Evolutionary conservation across 805 yeast species (phyloP), one percentile per base, ranked within the genome.

Genomic region (Starmerella geochares): DNA sequence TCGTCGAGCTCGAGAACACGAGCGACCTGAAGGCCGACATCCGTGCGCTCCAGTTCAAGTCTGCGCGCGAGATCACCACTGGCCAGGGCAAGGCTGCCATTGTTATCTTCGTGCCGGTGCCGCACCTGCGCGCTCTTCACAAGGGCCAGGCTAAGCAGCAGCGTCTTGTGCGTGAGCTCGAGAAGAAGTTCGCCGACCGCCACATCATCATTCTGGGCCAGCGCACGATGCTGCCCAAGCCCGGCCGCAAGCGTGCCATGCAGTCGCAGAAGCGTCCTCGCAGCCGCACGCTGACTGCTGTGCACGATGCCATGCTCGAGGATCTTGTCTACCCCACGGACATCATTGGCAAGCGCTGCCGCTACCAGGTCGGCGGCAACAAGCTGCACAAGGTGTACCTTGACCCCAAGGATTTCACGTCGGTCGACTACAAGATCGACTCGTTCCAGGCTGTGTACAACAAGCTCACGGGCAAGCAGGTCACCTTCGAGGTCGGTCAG

Each of bases 261-360:
- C 85, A 82, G 74, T 75, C 73, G 67, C 98, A 92, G 79, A 88
- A 92, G 88, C 88, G 98, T 81, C 98, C 98, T 74, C 86, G 95
- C 80, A 88, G 97, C 67, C 87, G 98, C 84, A 90, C 98, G 69
- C 80, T 92, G 74, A 81, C 96, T 65, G 87, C 96, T 70, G 98
- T 90, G 64, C 98, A 90, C 76, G 97, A 92, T 78, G 86, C 86
- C 75, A 78, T 90, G 77, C 86, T 90, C 74, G 98, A 92, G 78
- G 98, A 90, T 77, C 80, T 90, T 71, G 98, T 92, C 63, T 90
- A 83, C 96, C 98, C 98, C 76, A 88, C 97, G 65, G 96, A 90
- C 80, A 90, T 90, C 69, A 80, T 83, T 64, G 98, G 98, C 75
- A 92, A 92, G 87, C 87, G 98, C 80, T 90, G 86, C 71, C 87